Percentiles rank a stretch among this genome's conserved stretches.
Evolutionary conservation across 192 early-diverging fungal genomes (phyloP).

Genomic region (Backusella sp.): DNA sequence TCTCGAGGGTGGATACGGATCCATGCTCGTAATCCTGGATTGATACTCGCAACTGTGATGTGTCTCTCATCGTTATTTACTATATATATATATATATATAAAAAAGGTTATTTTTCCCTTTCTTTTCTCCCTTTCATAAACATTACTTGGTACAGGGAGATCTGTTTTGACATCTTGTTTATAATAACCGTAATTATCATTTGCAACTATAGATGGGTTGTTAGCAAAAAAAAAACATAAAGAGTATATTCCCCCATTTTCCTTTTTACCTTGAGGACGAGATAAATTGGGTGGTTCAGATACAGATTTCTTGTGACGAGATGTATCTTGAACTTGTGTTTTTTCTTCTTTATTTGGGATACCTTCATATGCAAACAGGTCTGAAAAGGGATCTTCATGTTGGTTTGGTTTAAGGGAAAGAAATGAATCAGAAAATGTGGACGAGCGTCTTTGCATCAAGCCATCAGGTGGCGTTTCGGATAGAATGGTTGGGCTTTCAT

Average conservation of each 20-base stretch:
- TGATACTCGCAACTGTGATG: slow-evolving; percentile 32
- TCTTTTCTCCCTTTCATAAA: not conserved
- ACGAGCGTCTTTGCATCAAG: not conserved
- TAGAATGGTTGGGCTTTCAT: not conserved
- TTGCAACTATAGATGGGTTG: not conserved
- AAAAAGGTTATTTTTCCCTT: not conserved
- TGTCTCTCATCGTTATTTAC: slow-evolving; percentile 26
- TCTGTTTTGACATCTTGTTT: not conserved
- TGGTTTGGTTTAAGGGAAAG: not conserved
- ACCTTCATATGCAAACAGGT: not conserved
- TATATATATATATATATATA: slow-evolving; percentile 2
- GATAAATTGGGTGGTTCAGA: not conserved
- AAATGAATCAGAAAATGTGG: not conserved
- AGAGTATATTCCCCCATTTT: no score
- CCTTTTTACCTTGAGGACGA: not conserved
- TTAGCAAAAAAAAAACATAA: not conserved
- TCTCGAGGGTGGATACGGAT: slow-evolving; percentile 25
- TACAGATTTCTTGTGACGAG: not conserved
- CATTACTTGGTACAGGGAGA: not conserved
- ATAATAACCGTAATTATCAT: not conserved
- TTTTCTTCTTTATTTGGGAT: not conserved
- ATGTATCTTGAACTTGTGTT: not conserved
- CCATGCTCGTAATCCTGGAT: slow-evolving; percentile 32
- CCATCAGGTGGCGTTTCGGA: not conserved
- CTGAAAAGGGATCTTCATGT: slow-evolving; percentile 4